These are phyloP conservation scores for Mortierella sp. DNA, from an alignment of 371 early-diverging fungal genomes.

Conservation along the genomic window DNA sequence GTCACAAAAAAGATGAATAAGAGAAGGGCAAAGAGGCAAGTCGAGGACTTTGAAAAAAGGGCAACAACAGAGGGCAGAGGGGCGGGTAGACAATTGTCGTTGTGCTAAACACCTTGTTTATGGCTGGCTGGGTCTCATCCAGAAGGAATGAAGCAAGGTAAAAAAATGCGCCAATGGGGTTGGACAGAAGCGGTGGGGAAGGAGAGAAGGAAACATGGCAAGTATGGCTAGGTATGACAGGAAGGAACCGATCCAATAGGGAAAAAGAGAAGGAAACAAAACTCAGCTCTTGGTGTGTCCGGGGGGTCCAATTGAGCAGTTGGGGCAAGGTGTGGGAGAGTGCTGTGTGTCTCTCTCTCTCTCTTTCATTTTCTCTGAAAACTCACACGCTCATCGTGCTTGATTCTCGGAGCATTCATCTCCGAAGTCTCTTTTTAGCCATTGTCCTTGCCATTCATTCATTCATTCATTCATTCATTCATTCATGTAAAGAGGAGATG, in stretches of 20 bases:
- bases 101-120: not conserved
- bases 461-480: not conserved
- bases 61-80: not conserved
- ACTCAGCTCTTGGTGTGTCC: not conserved
- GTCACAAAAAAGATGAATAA: not conserved
- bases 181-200: not conserved
- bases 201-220: not conserved
- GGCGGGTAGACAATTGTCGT: too few species aligned
- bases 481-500: too few species aligned
- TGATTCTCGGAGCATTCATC: not conserved
- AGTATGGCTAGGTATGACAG: not conserved
- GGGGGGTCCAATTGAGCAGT: conserved; percentile 1
- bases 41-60: not conserved
- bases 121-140: not conserved
- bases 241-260: not conserved
- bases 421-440: not conserved
- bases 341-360: not conserved
- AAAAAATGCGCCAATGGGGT: not conserved
- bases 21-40: not conserved
- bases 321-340: too few species aligned
- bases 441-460: not conserved
- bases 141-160: not conserved
- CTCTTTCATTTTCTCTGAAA: too few species aligned
- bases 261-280: not conserved
- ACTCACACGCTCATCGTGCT: conserved; percentile 4